These are phyloP conservation scores for Candida gigantensis DNA, from an alignment of 1,139 yeast genomes.

Conservation along the genomic window DNA sequence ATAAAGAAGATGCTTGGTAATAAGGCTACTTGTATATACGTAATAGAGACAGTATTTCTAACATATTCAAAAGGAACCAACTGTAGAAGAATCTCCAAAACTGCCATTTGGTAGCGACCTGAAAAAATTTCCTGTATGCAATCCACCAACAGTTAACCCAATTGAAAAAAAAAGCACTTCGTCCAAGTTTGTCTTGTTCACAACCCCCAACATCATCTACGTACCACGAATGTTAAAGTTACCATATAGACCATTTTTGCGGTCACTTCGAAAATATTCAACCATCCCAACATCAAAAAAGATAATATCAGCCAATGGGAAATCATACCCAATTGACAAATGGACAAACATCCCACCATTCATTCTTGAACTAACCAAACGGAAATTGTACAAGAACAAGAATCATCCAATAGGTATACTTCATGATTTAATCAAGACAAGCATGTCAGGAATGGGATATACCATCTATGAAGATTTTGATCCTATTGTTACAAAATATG, in stretches of 20 bases:
- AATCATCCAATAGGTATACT: constrained; percentile 90
- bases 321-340: constrained; percentile 60
- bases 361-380: constrained; percentile 66
- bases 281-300: constrained; percentile 23
- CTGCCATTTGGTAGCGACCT: too few relatives aligned
- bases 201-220: neutral
- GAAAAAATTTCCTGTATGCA: too few relatives aligned
- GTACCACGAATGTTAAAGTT: constrained; percentile 4
- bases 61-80: too few relatives aligned
- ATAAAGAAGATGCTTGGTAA: constrained; percentile 92
- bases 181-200: neutral
- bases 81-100: too few relatives aligned
- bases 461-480: constrained; percentile 78
- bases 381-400: constrained; percentile 71
- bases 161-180: neutral
- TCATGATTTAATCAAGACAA: constrained; percentile 67
- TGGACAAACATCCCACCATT: constrained; percentile 87
- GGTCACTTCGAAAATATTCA: constrained; percentile 5
- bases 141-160: neutral
- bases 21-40: neutral
- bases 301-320: constrained; percentile 50
- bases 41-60: too few relatives aligned
- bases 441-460: constrained; percentile 68
- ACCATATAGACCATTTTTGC: constrained; percentile 1
- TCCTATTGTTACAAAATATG: constrained; percentile 79